Evolutionary conservation across 2,329 filamentous ascomycete genomes (phyloP).

Genomic region (Colletotrichum sp.): DNA sequence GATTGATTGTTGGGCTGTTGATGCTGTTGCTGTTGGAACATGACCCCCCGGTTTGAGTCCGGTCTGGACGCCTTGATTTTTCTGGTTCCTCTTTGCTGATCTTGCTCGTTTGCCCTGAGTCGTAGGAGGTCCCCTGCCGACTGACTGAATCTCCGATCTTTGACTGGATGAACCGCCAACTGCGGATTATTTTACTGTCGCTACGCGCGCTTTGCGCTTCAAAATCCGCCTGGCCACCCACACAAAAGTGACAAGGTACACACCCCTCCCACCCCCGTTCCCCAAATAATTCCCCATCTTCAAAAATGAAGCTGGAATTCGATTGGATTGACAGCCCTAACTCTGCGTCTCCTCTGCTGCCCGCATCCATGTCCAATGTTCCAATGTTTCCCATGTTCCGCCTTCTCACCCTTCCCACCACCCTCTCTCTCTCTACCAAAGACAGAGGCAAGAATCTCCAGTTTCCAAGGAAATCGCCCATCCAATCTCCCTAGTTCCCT

Average conservation of each 20-base stretch:
- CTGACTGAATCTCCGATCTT: not conserved
- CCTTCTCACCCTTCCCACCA: not conserved
- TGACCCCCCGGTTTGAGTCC: not conserved
- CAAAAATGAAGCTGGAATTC: not conserved
- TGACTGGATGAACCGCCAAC: not conserved
- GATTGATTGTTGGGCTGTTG: not conserved
- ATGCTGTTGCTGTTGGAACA: not conserved
- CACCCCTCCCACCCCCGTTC: not conserved
- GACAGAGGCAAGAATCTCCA: not conserved
- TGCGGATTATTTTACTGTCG: not conserved
- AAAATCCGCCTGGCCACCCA: not conserved
- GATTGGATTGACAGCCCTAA: not conserved
- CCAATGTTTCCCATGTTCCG: not conserved
- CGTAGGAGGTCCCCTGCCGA: not conserved
- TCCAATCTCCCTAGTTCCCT: not conserved
- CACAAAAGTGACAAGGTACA: not conserved
- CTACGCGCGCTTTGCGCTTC: constrained; percentile 14
- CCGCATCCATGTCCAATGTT: not conserved
- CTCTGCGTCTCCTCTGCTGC: not conserved
- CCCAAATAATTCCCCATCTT: not conserved
- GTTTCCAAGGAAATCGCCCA: not conserved
- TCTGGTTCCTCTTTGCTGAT: not conserved
- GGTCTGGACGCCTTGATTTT: not conserved
- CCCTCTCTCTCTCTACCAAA: not conserved
- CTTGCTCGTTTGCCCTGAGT: not conserved